Percentiles rank a stretch among this genome's conserved stretches.
Evolutionary conservation across 176 grass and related monocot genomes (phyloP).

Genomic region (Oryza australiensis): DNA sequence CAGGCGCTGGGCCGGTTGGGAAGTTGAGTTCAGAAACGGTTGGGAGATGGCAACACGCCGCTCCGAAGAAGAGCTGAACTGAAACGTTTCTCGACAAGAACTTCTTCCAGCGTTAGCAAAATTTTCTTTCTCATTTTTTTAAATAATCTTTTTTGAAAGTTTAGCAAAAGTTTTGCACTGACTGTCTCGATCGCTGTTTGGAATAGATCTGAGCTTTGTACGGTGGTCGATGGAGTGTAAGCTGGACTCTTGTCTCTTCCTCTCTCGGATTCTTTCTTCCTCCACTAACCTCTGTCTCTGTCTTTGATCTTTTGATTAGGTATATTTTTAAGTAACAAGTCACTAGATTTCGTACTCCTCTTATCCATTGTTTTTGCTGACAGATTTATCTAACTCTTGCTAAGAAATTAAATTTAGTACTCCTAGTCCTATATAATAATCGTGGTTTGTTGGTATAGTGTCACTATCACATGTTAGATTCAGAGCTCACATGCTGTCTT

Average conservation of each 20-base stretch:
- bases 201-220: neutral
- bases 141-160: too few species aligned
- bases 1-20: neutral
- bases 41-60: slow-evolving; percentile 16
- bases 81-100: slow-evolving; percentile 29
- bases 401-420: neutral
- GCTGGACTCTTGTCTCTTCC: neutral
- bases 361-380: neutral
- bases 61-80: neutral
- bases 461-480: neutral
- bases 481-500: neutral
- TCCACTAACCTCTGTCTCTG: neutral
- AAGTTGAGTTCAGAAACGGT: neutral
- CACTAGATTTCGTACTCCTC: neutral
- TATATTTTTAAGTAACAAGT: neutral
- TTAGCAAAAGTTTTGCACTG: neutral
- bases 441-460: neutral
- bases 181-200: neutral
- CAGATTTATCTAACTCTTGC: neutral
- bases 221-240: neutral
- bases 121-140: too few species aligned
- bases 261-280: neutral
- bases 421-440: neutral
- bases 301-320: neutral
- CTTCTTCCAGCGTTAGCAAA: neutral